Conservation (phyloP, 202 grass and related monocot genomes). For the Eragrostis tef region DNA sequence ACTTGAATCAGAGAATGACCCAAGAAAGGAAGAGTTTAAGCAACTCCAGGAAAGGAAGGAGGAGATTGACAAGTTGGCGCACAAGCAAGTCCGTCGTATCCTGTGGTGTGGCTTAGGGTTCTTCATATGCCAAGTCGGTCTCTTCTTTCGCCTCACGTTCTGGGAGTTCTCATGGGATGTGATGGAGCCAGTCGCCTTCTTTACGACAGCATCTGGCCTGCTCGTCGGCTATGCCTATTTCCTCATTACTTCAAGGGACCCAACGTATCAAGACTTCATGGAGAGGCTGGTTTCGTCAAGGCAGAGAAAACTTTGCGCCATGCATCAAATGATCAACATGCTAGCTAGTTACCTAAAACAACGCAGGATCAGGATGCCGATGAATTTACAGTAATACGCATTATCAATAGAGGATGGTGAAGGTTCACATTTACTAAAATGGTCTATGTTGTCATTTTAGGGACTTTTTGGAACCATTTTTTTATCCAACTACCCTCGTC, state of each 20-base stretch:
- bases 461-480: no score
- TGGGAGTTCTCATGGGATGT: slow-evolving; percentile 76
- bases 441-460: no score
- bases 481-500: no score
- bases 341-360: slow-evolving; percentile 3
- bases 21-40: slow-evolving; percentile 51
- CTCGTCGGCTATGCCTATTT: slow-evolving; percentile 65
- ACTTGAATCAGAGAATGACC: slow-evolving; percentile 47
- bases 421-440: no score
- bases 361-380: neutral
- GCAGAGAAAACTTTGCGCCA: slow-evolving; percentile 48
- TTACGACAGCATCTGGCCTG: slow-evolving; percentile 54
- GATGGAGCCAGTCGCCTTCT: slow-evolving; percentile 68
- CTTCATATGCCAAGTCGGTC: slow-evolving; percentile 51
- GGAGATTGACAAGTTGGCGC: slow-evolving; percentile 62
- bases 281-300: slow-evolving; percentile 63
- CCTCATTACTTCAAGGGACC: slow-evolving; percentile 67
- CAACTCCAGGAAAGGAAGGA: slow-evolving; percentile 64
- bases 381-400: neutral
- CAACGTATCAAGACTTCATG: slow-evolving; percentile 62
- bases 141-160: slow-evolving; percentile 70
- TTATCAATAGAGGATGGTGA: no score
- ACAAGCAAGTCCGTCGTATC: slow-evolving; percentile 65
- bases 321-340: neutral
- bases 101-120: slow-evolving; percentile 67